phyloP scores from a whole-genome alignment of 1,139 yeast species.

The Zygosaccharomyces pseudobailii region DNA sequence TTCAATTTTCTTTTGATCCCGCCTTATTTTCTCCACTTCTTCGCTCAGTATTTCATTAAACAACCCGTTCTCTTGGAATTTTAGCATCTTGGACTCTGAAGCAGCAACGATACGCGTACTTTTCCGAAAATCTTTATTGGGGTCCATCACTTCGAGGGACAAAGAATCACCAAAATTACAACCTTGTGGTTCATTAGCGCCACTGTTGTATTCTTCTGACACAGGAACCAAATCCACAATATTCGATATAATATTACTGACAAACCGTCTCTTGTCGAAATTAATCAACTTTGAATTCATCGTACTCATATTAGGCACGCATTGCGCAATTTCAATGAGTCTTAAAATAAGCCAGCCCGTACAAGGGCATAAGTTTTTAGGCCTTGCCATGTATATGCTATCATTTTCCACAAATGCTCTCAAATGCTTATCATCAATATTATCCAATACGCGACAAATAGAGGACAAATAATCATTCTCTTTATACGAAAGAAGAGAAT shows the following conservation, averaged over 20 bases:
- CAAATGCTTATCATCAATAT: constrained; percentile 22
- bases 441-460: constrained; percentile 19
- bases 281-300: constrained; percentile 55
- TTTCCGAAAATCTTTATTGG: constrained; percentile 17
- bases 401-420: constrained; percentile 30
- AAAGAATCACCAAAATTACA: constrained; percentile 23
- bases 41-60: constrained; percentile 43
- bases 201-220: constrained; percentile 13
- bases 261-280: constrained; percentile 64
- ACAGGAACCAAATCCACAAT: constrained; percentile 41
- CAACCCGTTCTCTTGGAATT: constrained; percentile 36
- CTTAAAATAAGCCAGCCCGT: constrained; percentile 73
- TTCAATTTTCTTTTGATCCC: constrained; percentile 48
- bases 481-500: constrained; percentile 12
- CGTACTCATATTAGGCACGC: constrained; percentile 61
- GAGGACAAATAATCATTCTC: constrained; percentile 9
- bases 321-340: constrained; percentile 59
- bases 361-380: constrained; percentile 66
- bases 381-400: constrained; percentile 44
- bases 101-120: constrained; percentile 40
- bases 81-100: constrained; percentile 40
- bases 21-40: constrained; percentile 47
- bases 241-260: constrained; percentile 51
- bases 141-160: constrained; percentile 21
- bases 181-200: constrained; percentile 10